Percentiles rank a stretch among this genome's conserved stretches.
These are phyloP conservation scores for Ogataea methanolica DNA, from an alignment of 805 yeast species.

Conservation along the genomic window DNA sequence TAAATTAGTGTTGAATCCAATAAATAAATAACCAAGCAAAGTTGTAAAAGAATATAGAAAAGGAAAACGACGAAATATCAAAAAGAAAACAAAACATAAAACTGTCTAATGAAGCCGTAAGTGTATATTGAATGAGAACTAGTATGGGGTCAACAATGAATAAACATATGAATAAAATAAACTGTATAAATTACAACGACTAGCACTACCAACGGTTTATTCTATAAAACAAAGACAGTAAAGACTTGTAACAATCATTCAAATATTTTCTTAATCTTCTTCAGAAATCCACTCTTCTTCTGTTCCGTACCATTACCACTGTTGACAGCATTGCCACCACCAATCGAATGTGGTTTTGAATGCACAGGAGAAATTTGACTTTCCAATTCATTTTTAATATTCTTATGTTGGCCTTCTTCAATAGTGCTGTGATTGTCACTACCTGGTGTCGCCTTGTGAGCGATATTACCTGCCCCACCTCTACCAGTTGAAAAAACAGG, in stretches of 20 bases:
- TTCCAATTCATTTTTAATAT: conserved; percentile 35
- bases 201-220: too few species aligned
- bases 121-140: too few species aligned
- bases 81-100: neutral
- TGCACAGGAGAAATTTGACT: conserved; percentile 36
- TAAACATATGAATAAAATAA: neutral
- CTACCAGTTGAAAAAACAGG: conserved; percentile 48
- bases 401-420: conserved; percentile 13
- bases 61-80: neutral
- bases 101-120: too few species aligned
- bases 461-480: conserved; percentile 55
- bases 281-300: conserved; percentile 9
- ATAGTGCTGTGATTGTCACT: conserved; percentile 15
- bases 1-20: too few species aligned
- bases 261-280: conserved; percentile 18
- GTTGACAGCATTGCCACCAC: neutral
- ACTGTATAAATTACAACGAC: neutral
- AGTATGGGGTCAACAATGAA: neutral
- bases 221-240: conserved; percentile 11
- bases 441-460: conserved; percentile 8
- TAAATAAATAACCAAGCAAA: neutral
- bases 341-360: conserved; percentile 6
- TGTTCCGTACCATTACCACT: neutral
- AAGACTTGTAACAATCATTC: conserved; percentile 12
- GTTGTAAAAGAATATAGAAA: neutral